Evolutionary conservation across 306 rosid species (phyloP), one percentile per base, ranked within the genome.

Genomic region (Fagus crenata): DNA sequence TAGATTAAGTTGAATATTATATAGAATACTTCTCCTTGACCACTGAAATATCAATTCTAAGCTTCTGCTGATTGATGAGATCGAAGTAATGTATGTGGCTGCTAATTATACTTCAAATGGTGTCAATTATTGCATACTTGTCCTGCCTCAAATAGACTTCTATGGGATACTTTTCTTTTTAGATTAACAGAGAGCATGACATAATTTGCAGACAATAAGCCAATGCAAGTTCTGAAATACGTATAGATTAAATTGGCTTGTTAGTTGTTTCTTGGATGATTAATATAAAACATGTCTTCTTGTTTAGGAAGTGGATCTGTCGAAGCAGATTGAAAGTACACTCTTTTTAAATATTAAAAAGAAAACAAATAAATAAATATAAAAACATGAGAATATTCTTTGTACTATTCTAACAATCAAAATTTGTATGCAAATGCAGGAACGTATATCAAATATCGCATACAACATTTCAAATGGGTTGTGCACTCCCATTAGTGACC

Each of bases 361-460:
- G 0, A 63, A 9, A 35, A 63, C 36, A 56, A 67, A 54, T 3
- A 8, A 13, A 8, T 6, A 36, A 17, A 22, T 22, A 22, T 35
- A 56, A 64, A 28, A 1, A 33, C 36, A 53, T 40, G 64, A 37
- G 49, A 49, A 64, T n/a, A 18, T 40, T 8, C 43, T 11, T 32
- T 42, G 1, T 17, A 65, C 49, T 12, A 63, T 35, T 6, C 49
- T 22, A 55, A 61, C 54, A 22, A 72, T 3, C n/a, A 13, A 28
- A 43, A 36, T 35, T 40, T 56, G 1, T 56, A 64, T 78, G 73
- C 41, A 80, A 9, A 69, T 73, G 77, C 90, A 87, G 97, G 86
- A 90, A 78, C 86, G 92, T 59, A 67, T 89, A 51, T 93, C 93
- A 41, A 92, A 89, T 58, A 73, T 87, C 35, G 93, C 83, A 40